Conservation (phyloP, 1,139 yeast genomes). For the Nadsonia commutata region DNA sequence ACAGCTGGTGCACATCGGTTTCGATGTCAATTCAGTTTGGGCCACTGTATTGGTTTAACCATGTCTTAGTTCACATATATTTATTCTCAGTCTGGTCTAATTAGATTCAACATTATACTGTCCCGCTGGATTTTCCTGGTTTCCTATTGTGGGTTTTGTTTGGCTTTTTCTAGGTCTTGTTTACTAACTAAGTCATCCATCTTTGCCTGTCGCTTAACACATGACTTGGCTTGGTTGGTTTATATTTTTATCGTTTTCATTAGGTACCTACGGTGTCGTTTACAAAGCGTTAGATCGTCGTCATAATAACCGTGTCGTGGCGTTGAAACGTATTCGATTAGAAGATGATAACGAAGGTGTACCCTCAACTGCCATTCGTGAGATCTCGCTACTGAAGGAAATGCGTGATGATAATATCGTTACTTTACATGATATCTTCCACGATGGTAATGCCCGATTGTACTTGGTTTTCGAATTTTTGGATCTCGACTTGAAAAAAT, state of each 20-base stretch:
- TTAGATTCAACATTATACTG: too few relatives aligned
- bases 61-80: too few relatives aligned
- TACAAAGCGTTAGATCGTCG: constrained; percentile 86
- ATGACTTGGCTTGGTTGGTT: not conserved
- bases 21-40: too few relatives aligned
- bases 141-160: too few relatives aligned
- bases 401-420: constrained; percentile 88
- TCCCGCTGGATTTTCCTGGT: too few relatives aligned
- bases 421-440: constrained; percentile 82
- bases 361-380: constrained; percentile 95
- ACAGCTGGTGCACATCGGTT: too few relatives aligned
- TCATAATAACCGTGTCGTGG: constrained; percentile 84
- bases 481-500: constrained; percentile 87
- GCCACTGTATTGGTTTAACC: too few relatives aligned
- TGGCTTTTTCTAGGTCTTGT: too few relatives aligned
- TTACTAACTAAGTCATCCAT: too few relatives aligned
- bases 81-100: too few relatives aligned
- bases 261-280: constrained; percentile 91
- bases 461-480: constrained; percentile 87
- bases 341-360: constrained; percentile 99
- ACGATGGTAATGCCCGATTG: constrained; percentile 88
- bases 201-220: not conserved
- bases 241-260: not conserved
- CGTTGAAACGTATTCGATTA: constrained; percentile 82
- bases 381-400: constrained; percentile 84